Conservation (phyloP, 495 filamentous ascomycete genomes). For the Chaetomidium leptoderma region DNA sequence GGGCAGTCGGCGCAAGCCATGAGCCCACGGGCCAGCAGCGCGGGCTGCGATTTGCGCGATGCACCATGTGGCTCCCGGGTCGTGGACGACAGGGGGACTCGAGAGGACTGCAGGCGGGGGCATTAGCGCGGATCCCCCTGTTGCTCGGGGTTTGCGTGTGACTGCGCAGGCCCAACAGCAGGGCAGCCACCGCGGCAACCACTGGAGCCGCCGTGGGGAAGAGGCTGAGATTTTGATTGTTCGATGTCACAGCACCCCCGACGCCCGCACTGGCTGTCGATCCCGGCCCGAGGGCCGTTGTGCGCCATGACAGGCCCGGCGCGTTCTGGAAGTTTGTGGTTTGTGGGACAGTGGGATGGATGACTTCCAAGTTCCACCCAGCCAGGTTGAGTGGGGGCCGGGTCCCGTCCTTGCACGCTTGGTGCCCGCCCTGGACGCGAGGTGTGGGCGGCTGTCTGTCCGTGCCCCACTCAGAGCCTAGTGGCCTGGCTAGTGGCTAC, state of each 20-base stretch:
- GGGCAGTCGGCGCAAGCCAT: conserved; percentile 23
- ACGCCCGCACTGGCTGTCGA: background rate
- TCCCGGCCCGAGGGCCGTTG: background rate
- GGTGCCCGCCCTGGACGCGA: background rate
- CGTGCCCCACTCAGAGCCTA: background rate
- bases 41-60: conserved; percentile 27
- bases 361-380: too few species aligned
- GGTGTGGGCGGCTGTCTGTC: background rate
- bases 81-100: too few species aligned
- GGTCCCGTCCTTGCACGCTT: too few species aligned
- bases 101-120: background rate
- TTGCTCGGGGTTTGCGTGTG: background rate
- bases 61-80: conserved; percentile 14
- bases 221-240: background rate
- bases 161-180: background rate
- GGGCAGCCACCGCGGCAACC: background rate
- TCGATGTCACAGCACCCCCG: background rate
- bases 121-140: conserved; percentile 8
- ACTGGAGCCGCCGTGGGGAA: background rate
- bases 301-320: background rate
- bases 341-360: too few species aligned
- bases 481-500: background rate
- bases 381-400: too few species aligned
- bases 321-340: background rate
- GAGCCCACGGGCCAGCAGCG: conserved; percentile 24